These are phyloP conservation scores for Zymoseptoria crescenta DNA, from an alignment of 2,329 filamentous ascomycete species.

Conservation along the genomic window DNA sequence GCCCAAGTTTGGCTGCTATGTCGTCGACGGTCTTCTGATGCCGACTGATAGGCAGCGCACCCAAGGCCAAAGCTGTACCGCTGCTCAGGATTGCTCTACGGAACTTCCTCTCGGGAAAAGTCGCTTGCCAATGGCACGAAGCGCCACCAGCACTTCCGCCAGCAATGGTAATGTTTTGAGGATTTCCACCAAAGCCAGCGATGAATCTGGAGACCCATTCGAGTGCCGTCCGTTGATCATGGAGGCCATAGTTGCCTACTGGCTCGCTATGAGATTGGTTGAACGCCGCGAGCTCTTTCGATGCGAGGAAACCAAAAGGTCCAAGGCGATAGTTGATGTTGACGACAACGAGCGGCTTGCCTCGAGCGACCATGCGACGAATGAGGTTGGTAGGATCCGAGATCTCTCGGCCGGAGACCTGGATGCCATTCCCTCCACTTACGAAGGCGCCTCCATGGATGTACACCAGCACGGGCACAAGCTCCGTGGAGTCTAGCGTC, in stretches of 20 bases:
- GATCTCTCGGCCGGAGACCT: background rate
- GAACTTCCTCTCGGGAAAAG: background rate
- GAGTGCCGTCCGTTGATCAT: constrained; percentile 30
- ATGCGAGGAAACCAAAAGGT: constrained; percentile 34
- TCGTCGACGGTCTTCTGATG: background rate
- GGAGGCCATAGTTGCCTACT: constrained; percentile 17
- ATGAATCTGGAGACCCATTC: constrained; percentile 33
- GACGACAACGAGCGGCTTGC: background rate
- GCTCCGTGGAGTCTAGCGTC: background rate
- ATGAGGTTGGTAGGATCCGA: background rate
- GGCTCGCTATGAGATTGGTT: constrained; percentile 10
- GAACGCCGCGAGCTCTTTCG: constrained; percentile 16
- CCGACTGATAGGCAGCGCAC: background rate
- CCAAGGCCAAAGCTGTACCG: background rate
- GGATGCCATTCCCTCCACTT: background rate
- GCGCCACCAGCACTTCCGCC: constrained; percentile 44
- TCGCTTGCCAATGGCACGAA: constrained; percentile 19
- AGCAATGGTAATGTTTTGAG: constrained; percentile 33
- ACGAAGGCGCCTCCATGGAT: background rate
- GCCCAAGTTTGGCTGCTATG: background rate
- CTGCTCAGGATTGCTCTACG: background rate
- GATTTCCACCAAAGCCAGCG: constrained; percentile 32
- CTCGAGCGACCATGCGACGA: background rate
- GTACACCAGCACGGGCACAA: background rate
- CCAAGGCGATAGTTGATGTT: constrained; percentile 39